These are phyloP conservation scores for Crithidia bombi DNA, from an alignment of 208 protist genomes.

Conservation along the genomic window DNA sequence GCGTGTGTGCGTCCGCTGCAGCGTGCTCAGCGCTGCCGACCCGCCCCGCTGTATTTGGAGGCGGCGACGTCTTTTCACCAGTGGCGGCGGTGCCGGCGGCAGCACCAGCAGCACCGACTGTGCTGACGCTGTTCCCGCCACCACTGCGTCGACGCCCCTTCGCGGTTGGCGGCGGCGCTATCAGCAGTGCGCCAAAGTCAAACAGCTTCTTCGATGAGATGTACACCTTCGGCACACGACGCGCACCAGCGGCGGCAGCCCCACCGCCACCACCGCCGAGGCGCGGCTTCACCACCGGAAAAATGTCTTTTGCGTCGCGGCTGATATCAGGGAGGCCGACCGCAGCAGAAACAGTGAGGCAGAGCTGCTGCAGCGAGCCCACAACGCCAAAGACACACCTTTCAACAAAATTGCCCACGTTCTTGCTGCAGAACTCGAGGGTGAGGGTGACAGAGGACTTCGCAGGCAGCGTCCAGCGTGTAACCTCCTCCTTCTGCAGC, in stretches of 20 bases:
- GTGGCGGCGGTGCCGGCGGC: not conserved
- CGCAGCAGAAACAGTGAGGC: constrained; percentile 49
- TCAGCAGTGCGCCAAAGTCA: constrained; percentile 96
- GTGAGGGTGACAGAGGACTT: constrained; percentile 63
- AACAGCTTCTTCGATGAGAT: constrained; percentile 73
- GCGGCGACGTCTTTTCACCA: constrained; percentile 1
- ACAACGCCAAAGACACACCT: constrained; percentile 83
- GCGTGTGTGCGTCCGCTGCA: not conserved
- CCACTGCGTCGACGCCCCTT: constrained; percentile 46
- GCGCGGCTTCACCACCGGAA: constrained; percentile 55
- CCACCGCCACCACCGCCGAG: constrained; percentile 20
- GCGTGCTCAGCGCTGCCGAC: not conserved
- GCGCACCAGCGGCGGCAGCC: not conserved
- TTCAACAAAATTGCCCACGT: constrained; percentile 37
- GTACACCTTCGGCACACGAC: constrained; percentile 65
- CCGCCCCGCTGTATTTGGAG: not conserved
- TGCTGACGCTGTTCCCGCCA: constrained; percentile 18
- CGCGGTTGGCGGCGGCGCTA: constrained; percentile 42
- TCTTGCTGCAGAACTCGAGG: constrained; percentile 85
- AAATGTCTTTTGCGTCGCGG: constrained; percentile 88
- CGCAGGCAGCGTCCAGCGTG: constrained; percentile 86
- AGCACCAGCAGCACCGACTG: no score
- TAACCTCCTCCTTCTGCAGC: constrained; percentile 61
- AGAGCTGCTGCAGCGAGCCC: constrained; percentile 70
- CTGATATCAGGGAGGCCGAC: constrained; percentile 86